Conservation (phyloP, 140 eudicot genomes). For the Flaveria floridana region DNA sequence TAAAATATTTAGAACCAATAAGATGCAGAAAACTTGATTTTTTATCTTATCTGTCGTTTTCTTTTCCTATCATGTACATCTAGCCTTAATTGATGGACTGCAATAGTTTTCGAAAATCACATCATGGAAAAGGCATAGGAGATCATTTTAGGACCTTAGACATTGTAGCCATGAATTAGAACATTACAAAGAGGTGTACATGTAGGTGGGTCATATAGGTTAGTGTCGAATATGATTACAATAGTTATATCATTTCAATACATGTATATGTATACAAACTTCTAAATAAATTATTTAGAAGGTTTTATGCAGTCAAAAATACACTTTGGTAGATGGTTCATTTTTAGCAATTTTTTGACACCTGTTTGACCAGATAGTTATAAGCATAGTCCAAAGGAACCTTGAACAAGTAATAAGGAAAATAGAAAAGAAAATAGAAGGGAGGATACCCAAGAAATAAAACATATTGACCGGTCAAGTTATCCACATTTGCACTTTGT, state of each 20-base stretch:
- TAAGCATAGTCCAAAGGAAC: background rate
- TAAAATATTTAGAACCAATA: background rate
- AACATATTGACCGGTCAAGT: constrained; percentile 81
- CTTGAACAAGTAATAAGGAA: background rate
- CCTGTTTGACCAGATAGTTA: background rate
- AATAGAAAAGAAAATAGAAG: background rate
- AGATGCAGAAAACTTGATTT: background rate
- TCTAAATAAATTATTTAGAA: no score
- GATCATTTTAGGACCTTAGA: no score
- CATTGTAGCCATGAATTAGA: no score
- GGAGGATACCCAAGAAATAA: constrained; percentile 72
- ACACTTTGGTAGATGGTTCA: no score
- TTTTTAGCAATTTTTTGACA: no score
- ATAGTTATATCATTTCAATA: no score
- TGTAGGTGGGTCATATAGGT: background rate
- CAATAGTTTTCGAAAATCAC: no score
- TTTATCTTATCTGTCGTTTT: background rate
- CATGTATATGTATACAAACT: no score
- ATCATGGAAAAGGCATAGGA: no score
- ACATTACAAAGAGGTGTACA: no score
- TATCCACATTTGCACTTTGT: constrained; percentile 83
- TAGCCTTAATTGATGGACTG: background rate
- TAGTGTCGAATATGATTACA: background rate
- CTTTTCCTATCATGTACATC: background rate
- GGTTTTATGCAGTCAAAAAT: no score